A percentile compares a stretch with the other conserved stretches of the same genome.
Evolutionary conservation across 2,329 filamentous ascomycete species (phyloP).

Genomic region (Diaporthe aspalathi): DNA sequence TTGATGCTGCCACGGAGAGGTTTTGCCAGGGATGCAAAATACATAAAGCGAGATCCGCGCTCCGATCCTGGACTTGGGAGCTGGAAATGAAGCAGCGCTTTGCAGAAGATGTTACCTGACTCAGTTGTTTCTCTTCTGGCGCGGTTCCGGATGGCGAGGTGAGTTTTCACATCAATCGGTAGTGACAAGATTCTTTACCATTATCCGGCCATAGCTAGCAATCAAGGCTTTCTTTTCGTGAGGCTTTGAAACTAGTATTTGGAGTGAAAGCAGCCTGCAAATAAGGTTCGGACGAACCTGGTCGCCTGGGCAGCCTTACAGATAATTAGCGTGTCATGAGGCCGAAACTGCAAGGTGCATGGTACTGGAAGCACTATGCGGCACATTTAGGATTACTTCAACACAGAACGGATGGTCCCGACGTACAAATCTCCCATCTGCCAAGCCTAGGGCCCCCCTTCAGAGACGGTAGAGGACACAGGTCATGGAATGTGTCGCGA

Average conservation of each 20-base stretch:
- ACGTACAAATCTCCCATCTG: background rate
- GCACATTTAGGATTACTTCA: background rate
- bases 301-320: slow-evolving; percentile 9
- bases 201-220: background rate
- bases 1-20: no score
- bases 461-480: background rate
- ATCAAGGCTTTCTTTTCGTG: background rate
- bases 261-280: no score
- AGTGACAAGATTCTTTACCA: no score
- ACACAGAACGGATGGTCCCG: slow-evolving; percentile 10
- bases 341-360: background rate
- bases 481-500: no score
- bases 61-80: no score
- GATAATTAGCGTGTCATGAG: background rate
- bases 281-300: background rate
- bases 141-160: no score
- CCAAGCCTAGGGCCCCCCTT: background rate
- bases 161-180: no score
- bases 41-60: no score
- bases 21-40: no score
- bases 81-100: no score
- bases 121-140: no score
- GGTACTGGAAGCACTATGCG: background rate
- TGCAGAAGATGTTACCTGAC: no score
- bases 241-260: background rate